Conservation (phyloP, 345 rosid genomes). For the Diplotaxis tenuifolia region DNA sequence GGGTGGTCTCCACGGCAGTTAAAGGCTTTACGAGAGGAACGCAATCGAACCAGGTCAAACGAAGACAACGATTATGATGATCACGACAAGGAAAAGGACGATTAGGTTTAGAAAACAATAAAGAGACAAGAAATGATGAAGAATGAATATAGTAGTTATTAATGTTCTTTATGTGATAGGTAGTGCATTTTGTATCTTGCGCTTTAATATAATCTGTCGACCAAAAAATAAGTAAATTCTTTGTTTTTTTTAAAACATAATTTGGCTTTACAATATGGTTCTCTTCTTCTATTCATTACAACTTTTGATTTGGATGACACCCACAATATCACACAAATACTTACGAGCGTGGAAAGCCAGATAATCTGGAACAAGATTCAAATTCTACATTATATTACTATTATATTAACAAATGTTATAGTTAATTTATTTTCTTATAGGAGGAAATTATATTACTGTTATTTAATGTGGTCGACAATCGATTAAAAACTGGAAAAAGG, state of each 20-base stretch:
- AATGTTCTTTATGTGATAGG: not conserved
- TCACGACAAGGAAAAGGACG: not conserved
- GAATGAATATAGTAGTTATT: conserved; percentile 7
- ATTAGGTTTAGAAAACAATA: conserved; percentile 18
- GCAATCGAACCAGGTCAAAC: not conserved
- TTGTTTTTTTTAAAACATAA: not conserved
- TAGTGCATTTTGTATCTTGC: not conserved
- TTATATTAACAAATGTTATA: not conserved
- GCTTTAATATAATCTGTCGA: not conserved
- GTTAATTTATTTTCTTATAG: too few relatives aligned
- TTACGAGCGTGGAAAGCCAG: too few relatives aligned
- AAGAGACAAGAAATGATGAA: too few relatives aligned
- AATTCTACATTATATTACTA: too few relatives aligned
- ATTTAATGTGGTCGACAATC: not conserved
- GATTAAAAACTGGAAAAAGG: not conserved
- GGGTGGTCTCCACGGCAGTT: conserved; percentile 37
- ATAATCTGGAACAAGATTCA: too few relatives aligned
- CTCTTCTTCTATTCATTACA: too few relatives aligned
- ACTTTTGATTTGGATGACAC: too few relatives aligned
- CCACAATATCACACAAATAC: too few relatives aligned
- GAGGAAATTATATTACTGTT: not conserved
- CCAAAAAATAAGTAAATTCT: too few relatives aligned
- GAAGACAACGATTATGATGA: not conserved
- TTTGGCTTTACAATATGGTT: too few relatives aligned
- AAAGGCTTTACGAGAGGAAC: conserved; percentile 20